Evolutionary conservation across 2,329 filamentous ascomycete genomes (phyloP), one percentile per base, ranked within the genome.

Genomic region (Stromatinia cepivora): DNA sequence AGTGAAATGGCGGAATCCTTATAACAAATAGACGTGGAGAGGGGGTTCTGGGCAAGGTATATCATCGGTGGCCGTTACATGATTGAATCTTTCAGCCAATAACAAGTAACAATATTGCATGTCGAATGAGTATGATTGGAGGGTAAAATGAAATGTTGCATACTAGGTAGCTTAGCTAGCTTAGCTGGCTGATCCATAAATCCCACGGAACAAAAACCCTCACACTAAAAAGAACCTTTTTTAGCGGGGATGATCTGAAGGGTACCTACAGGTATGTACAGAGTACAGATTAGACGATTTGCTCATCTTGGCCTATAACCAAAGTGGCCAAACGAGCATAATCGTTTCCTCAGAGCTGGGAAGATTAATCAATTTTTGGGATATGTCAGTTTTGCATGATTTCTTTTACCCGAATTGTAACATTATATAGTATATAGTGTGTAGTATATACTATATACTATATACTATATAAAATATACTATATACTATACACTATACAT

Each of bases 241-340:
- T 46, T 46, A 42, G 39, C 25, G 57, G 39, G 57, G 57, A 46
- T 61, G 57, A 61, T 61, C 57, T 59, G 39, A 42, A 45, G 39
- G 58, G 58, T 62, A 62, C 58, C 58, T 62, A 62, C 58, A 56
- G 53, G 11, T 39, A 15, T 48, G 45, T 22, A 48, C 45, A 48
- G 52, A 34, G 31, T 57, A 57, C 54, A 57, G 54, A 34, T 36
- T 34, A 36, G 20, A 56, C 53, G 5, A 45, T 48, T 20, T 39
- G 57, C 25, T 46, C 39, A 42, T 6, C 42, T 61, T 61, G 25
- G 58, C 42, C 58, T 48, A 46, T 61, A 11, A 34, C 17, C 17
- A 34, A 61, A 34, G 25, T 20, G 39, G 58, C 39, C 17, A 46
- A 61, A 61, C 58, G 58, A 61, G 39, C 42, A 46, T 59, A 25